Evolutionary conservation across 192 early-diverging fungal genomes (phyloP), one percentile per base, ranked within the genome.

Genomic region (Coemansia sp.): DNA sequence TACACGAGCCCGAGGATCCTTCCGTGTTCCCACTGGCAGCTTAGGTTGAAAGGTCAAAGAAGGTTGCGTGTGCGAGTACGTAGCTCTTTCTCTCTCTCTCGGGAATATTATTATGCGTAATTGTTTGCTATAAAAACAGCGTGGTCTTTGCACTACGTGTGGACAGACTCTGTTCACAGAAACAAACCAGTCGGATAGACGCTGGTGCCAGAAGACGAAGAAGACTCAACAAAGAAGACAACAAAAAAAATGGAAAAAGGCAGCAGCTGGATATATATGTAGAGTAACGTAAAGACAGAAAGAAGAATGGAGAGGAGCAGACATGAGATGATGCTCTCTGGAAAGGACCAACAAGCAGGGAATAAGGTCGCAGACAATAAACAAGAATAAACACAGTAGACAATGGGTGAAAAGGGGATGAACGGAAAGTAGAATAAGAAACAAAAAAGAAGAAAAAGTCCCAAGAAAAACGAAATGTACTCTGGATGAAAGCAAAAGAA

Each of bases 161-260:
- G 42, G 10, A 9, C 51, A 13, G 1, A n/a, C 18, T 49, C 16
- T 49, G 46, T 11, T 7, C 21, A 26, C 51, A 54, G 51, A 54
- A 51, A 39, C 11, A 49, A 64, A 2, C 36, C 7, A 64, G 42
- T 22, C 4, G 47, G 12, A 12, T 48, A 12, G 47, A 48, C 41
- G 55, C n/a, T 18, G 26, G 32, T 43, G 39, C 11, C 51, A 65
- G 26, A 11, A 59, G 57, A 42, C 19, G 41, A 12, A 69, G 37
- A 69, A 36, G 16, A 69, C 32, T 40, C 12, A 59, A 64, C 39
- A 15, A 41, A 52, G 47, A 54, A 36, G 47, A 62, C 36, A 43
- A 40, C 51, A 63, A 4, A 47, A 63, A 63, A 56, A 18, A 43
- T n/a, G 45, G 58, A 40, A 26, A 32, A 21, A 49, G 61, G 21